Evolutionary conservation across 106 monocot genomes (phyloP).

Genomic region (Gastrodia elata): DNA sequence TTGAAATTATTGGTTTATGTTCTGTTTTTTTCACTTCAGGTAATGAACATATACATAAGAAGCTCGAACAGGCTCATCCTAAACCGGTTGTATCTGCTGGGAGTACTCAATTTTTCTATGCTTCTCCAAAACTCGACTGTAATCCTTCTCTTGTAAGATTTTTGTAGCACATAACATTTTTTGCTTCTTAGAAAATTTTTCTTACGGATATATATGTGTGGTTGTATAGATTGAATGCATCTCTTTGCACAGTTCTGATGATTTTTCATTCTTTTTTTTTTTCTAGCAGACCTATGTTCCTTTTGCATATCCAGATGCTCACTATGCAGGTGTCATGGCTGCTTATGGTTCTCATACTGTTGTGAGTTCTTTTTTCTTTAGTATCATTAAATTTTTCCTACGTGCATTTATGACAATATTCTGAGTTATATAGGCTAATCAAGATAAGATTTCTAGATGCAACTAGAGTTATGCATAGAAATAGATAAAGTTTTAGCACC

Average conservation of each 20-base stretch:
- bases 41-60: conserved; percentile 20
- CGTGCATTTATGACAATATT: neutral
- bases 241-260: neutral
- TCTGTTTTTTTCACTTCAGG: conserved; percentile 11
- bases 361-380: conserved; percentile 25
- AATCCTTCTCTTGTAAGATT: conserved; percentile 54
- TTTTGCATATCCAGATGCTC: conserved; percentile 43
- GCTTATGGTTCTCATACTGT: conserved; percentile 40
- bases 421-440: too few relatives aligned
- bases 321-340: conserved; percentile 32
- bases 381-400: neutral
- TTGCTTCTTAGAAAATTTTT: neutral
- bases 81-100: conserved; percentile 33
- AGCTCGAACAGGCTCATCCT: conserved; percentile 19
- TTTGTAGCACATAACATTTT: neutral
- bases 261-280: conserved; percentile 5
- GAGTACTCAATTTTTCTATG: conserved; percentile 28
- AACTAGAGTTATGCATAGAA: too few relatives aligned
- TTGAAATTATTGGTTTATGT: neutral
- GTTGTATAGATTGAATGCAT: neutral
- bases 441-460: too few relatives aligned
- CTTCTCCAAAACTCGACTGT: conserved; percentile 35
- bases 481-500: too few relatives aligned
- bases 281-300: conserved; percentile 35
- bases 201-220: neutral